These are phyloP conservation scores for Phytophthora citricola DNA, from an alignment of 352 stramenopile genomes.

Conservation along the genomic window DNA sequence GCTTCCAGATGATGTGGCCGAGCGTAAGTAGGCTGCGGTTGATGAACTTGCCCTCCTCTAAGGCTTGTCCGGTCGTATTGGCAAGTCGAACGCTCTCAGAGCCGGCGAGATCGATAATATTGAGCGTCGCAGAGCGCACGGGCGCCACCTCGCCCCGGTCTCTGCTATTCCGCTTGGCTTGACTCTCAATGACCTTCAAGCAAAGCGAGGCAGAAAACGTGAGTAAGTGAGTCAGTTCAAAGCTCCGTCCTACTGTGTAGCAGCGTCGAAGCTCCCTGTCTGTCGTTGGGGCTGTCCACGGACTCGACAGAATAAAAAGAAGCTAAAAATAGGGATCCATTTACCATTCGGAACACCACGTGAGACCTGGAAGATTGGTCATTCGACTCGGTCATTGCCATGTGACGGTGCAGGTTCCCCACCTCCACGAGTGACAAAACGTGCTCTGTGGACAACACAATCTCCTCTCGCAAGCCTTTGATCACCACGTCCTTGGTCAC, in stretches of 20 bases:
- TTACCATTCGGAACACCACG: conserved; percentile 79
- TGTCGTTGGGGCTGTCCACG: conserved; percentile 22
- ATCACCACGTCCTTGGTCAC: conserved; percentile 87
- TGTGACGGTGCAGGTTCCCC: conserved; percentile 80
- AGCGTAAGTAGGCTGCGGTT: conserved; percentile 93
- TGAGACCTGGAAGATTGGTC: conserved; percentile 82
- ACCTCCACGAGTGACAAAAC: conserved; percentile 88
- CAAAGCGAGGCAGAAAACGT: conserved; percentile 24
- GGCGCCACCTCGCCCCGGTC: conserved; percentile 32
- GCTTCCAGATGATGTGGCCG: conserved; percentile 95
- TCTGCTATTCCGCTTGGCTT: conserved; percentile 50
- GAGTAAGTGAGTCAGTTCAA: conserved; percentile 38
- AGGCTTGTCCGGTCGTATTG: conserved; percentile 76
- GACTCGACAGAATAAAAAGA: conserved; percentile 15
- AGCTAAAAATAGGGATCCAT: conserved; percentile 7
- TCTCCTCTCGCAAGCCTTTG: conserved; percentile 84
- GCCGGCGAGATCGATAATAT: conserved; percentile 92
- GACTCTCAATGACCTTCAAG: conserved; percentile 74
- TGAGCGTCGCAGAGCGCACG: conserved; percentile 85
- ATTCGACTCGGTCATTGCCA: conserved; percentile 77
- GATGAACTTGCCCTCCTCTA: conserved; percentile 91
- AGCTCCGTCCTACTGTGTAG: conserved; percentile 29
- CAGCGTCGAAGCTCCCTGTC: conserved; percentile 24
- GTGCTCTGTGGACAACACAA: conserved; percentile 79
- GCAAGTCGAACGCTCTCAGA: conserved; percentile 86